A percentile compares a stretch with the other conserved stretches of the same genome.
Evolutionary conservation across 257 asterid species (phyloP).

Genomic region (Scutellaria minor): DNA sequence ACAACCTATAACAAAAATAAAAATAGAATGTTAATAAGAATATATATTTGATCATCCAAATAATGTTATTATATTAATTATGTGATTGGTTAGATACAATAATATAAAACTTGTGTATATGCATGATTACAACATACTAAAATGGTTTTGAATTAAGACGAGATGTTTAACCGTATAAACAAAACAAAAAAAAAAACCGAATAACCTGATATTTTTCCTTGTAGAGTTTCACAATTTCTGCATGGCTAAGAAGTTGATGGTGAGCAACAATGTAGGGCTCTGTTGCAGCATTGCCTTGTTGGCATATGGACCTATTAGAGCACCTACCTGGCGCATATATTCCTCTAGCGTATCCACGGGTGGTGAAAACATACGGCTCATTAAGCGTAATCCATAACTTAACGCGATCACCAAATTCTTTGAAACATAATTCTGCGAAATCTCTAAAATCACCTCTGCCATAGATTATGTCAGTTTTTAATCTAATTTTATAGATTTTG

Average conservation of each 20-base stretch:
- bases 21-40: neutral
- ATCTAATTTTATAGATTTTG: neutral
- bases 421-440: slow-evolving; percentile 57
- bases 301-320: slow-evolving; percentile 52
- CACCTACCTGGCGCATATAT: slow-evolving; percentile 60
- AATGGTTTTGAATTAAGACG: too few species aligned
- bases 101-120: too few species aligned
- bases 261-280: slow-evolving; percentile 74
- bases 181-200: neutral
- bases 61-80: too few species aligned
- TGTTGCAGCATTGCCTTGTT: slow-evolving; percentile 49
- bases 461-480: neutral
- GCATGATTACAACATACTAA: too few species aligned
- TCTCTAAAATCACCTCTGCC: slow-evolving; percentile 56
- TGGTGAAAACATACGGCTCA: slow-evolving; percentile 45
- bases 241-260: slow-evolving; percentile 59
- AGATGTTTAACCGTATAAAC: too few species aligned
- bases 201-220: slow-evolving; percentile 52
- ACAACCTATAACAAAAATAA: slow-evolving; percentile 35
- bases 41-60: too few species aligned
- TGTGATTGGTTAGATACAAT: too few species aligned
- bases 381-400: slow-evolving; percentile 64
- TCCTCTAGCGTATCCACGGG: slow-evolving; percentile 59
- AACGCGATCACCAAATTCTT: slow-evolving; percentile 68
- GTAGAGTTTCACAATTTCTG: slow-evolving; percentile 46